These are phyloP conservation scores for Brassica rapa DNA, from an alignment of 345 rosid species.

Conservation along the genomic window DNA sequence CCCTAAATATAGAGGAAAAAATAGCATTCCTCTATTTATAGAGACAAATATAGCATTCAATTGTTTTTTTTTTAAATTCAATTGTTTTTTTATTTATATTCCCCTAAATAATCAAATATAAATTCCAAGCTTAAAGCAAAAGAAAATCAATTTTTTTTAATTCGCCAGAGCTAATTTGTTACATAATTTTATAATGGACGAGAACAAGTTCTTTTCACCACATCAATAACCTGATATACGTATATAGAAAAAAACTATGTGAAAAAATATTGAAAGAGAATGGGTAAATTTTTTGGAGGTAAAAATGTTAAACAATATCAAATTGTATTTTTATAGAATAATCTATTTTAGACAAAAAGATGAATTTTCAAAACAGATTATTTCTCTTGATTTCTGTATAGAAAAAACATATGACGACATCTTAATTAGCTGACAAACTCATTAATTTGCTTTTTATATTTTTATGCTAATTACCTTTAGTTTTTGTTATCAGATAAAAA, in stretches of 20 bases:
- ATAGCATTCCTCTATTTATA: too few species aligned
- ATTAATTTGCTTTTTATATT: neutral
- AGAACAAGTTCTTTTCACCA: neutral
- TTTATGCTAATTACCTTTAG: neutral
- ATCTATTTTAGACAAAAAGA: neutral
- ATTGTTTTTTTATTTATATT: too few species aligned
- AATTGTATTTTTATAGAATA: neutral
- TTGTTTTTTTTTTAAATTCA: too few species aligned
- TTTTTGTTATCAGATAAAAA: neutral
- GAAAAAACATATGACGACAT: neutral
- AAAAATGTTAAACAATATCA: neutral
- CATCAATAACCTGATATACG: neutral
- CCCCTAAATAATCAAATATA: neutral
- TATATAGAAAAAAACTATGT: neutral
- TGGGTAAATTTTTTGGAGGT: neutral
- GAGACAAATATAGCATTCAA: too few species aligned
- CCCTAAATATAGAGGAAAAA: too few species aligned
- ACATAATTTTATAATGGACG: neutral
- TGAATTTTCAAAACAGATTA: neutral
- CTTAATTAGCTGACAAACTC: neutral
- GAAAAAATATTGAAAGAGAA: neutral
- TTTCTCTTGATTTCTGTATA: neutral
- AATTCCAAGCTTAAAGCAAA: neutral
- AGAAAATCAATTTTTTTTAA: neutral
- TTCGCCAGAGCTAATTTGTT: neutral